Evolutionary conservation across 2,329 filamentous ascomycete genomes (phyloP), one percentile per base, ranked within the genome.

Genomic region (Nothophaeocryptopus gaeumannii): DNA sequence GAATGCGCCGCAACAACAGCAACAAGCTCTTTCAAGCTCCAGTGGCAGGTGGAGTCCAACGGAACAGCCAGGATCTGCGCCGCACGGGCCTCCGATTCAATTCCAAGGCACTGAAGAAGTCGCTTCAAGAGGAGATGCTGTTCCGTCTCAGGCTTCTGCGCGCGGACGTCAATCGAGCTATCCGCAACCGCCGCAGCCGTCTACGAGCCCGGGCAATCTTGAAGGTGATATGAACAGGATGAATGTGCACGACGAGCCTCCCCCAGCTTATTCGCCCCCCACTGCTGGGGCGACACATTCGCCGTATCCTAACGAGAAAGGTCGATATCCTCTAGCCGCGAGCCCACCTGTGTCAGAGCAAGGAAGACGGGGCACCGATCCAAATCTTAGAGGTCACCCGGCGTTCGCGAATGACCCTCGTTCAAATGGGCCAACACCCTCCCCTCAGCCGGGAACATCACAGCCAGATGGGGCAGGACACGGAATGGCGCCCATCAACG

Each of bases 41-140:
- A 66, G 78, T 20, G 80, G 92, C 40, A 91, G 91, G 29, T 97
- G 92, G 93, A 97, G 92, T 8, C 93, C 93, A 1, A 97, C 93
- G 2, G 93, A 99, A 68, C 80, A 84, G 50, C 90, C 91, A 1
- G 90, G 89, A 30, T 85, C 85, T 54, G 86, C 90, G 45, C 89
- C 89, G 5, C 89, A 96, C 72, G 91, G 91, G 0, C 90, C 90
- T 29, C 90, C 92, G 1, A 90, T 88, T 0, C 86, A 95, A 1
- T 97, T 96, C 61, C 92, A 96, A 71, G 93, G 93, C 5, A 80
- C 82, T 45, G 85, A 85, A 57, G 84, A 88, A 54, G 83, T 91
- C 5, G 70, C 78, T 10, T 60, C 57, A 15, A 42, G 49, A 40
- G 58, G 56, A 15, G 46, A 52, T 15, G 49, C 52, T 16, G 54